Evolutionary conservation across 352 stramenopile genomes (phyloP).

Genomic region (Phytophthora pini): DNA sequence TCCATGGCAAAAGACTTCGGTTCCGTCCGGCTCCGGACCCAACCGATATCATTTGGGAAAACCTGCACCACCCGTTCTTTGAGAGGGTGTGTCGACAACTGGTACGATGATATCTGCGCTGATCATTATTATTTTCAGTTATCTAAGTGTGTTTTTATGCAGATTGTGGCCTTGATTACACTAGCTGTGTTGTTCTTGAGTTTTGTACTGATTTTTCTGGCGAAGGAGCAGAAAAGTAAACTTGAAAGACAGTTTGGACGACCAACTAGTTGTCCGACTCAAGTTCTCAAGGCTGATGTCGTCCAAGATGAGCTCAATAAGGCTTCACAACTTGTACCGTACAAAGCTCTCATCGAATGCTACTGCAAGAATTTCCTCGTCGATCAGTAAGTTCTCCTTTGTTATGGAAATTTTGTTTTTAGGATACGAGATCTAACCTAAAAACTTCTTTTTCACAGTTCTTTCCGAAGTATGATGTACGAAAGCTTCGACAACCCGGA

Average conservation of each 20-base stretch:
- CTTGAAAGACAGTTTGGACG: slow-evolving; percentile 75
- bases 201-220: slow-evolving; percentile 79
- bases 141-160: background rate
- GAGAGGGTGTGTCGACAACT: slow-evolving; percentile 70
- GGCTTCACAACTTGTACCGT: slow-evolving; percentile 51
- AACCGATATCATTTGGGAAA: slow-evolving; percentile 89
- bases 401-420: background rate
- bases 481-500: slow-evolving; percentile 58
- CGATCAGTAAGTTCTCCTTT: slow-evolving; percentile 39
- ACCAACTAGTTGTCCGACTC: slow-evolving; percentile 62
- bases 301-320: slow-evolving; percentile 76
- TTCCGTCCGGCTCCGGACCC: slow-evolving; percentile 77
- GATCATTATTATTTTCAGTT: background rate
- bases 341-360: slow-evolving; percentile 84
- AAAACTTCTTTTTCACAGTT: slow-evolving; percentile 30
- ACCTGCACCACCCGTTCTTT: slow-evolving; percentile 71
- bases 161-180: slow-evolving; percentile 76
- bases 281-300: slow-evolving; percentile 69
- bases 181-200: slow-evolving; percentile 73
- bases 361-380: slow-evolving; percentile 72
- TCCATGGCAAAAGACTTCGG: slow-evolving; percentile 75
- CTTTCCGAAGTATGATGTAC: slow-evolving; percentile 66
- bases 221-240: slow-evolving; percentile 75
- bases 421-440: slow-evolving; percentile 1
- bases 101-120: slow-evolving; percentile 31